A percentile compares a stretch with the other conserved stretches of the same genome.
These are phyloP conservation scores for Fusarium brachygibbosum DNA, from an alignment of 2,329 filamentous ascomycete genomes.

Conservation along the genomic window DNA sequence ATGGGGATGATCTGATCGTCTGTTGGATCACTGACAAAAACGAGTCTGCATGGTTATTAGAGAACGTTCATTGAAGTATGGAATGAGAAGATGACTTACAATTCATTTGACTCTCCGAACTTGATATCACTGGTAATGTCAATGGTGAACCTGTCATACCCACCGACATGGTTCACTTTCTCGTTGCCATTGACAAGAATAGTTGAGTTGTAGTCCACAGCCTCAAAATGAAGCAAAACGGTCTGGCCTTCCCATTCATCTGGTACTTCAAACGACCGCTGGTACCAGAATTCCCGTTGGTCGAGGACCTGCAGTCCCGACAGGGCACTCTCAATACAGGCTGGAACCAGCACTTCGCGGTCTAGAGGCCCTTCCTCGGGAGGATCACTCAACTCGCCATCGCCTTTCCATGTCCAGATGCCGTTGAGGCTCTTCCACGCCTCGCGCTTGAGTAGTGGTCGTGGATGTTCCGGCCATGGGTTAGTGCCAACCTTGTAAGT, in stretches of 20 bases:
- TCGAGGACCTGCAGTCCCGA: slow-evolving; percentile 63
- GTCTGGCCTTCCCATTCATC: slow-evolving; percentile 13
- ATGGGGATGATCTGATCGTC: slow-evolving; percentile 72
- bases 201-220: slow-evolving; percentile 37
- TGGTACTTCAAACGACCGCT: slow-evolving; percentile 49
- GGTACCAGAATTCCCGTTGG: slow-evolving; percentile 63
- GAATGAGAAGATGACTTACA: background rate
- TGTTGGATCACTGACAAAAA: slow-evolving; percentile 77
- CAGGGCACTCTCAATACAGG: slow-evolving; percentile 61
- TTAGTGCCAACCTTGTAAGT: slow-evolving; percentile 65
- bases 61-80: fast-evolving
- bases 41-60: slow-evolving; percentile 1
- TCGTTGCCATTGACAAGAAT: slow-evolving; percentile 25
- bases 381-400: slow-evolving; percentile 23
- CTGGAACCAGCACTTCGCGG: slow-evolving; percentile 59
- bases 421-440: slow-evolving; percentile 70
- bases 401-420: slow-evolving; percentile 66
- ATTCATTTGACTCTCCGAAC: slow-evolving; percentile 26
- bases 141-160: slow-evolving; percentile 32
- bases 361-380: slow-evolving; percentile 17
- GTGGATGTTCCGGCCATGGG: slow-evolving; percentile 70
- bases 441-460: slow-evolving; percentile 67
- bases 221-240: slow-evolving; percentile 32
- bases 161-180: slow-evolving; percentile 32
- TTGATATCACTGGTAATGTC: slow-evolving; percentile 23